These are phyloP conservation scores for Heterobasidion occidentale DNA, from an alignment of 1,284 basidiomycete species.

Conservation along the genomic window DNA sequence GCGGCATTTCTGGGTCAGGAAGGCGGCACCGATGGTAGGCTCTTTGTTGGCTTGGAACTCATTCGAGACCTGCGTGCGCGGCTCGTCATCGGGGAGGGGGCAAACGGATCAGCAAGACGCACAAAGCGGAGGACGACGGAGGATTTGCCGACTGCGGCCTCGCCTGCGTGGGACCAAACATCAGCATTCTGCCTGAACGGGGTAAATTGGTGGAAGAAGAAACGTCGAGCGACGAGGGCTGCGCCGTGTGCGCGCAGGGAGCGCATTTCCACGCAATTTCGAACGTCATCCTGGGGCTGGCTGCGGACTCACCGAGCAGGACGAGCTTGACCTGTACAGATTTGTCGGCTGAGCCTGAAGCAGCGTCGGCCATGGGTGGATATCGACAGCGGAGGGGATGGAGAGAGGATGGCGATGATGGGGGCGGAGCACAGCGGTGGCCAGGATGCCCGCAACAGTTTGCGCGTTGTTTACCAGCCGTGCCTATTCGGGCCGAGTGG, in stretches of 20 bases:
- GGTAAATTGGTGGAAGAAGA: neutral
- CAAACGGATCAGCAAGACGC: conserved; percentile 24
- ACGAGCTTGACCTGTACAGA: conserved; percentile 90
- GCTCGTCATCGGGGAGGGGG: neutral
- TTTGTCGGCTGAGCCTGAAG: conserved; percentile 67
- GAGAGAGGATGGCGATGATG: conserved; percentile 4
- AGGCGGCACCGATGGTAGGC: conserved; percentile 96
- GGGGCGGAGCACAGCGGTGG: neutral
- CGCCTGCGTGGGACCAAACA: conserved; percentile 47
- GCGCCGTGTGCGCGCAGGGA: neutral
- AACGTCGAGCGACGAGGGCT: neutral
- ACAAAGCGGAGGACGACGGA: conserved; percentile 98
- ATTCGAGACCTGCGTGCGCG: conserved; percentile 63
- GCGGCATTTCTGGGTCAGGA: conserved; percentile 87
- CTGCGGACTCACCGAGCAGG: conserved; percentile 52
- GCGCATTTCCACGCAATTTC: neutral
- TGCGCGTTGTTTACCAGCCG: conserved; percentile 1
- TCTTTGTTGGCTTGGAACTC: conserved; percentile 97
- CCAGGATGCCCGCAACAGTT: neutral
- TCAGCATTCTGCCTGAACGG: conserved; percentile 7
- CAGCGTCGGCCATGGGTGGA: conserved; percentile 60
- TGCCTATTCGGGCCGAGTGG: neutral
- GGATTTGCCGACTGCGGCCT: conserved; percentile 99
- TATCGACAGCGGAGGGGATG: conserved; percentile 12
- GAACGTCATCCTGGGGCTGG: neutral